Conservation (phyloP, 495 filamentous ascomycete species). For the Amniculicola lignicola region DNA sequence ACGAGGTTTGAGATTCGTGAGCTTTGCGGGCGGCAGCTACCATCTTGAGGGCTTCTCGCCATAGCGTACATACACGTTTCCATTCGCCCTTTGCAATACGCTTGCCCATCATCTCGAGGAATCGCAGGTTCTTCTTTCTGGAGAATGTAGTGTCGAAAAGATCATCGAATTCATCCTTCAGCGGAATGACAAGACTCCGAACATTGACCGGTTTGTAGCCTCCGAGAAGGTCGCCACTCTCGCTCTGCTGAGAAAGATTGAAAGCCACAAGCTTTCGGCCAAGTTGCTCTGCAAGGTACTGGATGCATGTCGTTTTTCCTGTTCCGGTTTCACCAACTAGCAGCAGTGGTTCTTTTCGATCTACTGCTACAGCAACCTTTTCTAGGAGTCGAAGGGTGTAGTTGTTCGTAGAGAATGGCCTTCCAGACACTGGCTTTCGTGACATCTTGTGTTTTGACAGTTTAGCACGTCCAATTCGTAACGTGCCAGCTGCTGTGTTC, state of each 20-base stretch:
- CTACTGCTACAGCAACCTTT: conserved; percentile 76
- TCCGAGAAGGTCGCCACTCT: conserved; percentile 86
- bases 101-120: conserved; percentile 73
- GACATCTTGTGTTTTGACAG: conserved; percentile 23
- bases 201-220: conserved; percentile 95
- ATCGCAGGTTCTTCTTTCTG: conserved; percentile 77
- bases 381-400: conserved; percentile 73
- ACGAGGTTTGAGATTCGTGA: conserved; percentile 37
- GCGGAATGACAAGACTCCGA: conserved; percentile 78
- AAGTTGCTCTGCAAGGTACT: conserved; percentile 79
- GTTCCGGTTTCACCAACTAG: conserved; percentile 98
- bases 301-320: conserved; percentile 93
- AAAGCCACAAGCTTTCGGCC: conserved; percentile 82
- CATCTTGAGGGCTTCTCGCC: conserved; percentile 84
- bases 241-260: conserved; percentile 96
- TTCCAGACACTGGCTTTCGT: conserved; percentile 43
- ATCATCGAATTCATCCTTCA: conserved; percentile 91
- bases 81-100: conserved; percentile 78
- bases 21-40: conserved; percentile 62
- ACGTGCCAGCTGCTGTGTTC: conserved; percentile 25
- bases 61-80: conserved; percentile 75
- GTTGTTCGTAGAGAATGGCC: conserved; percentile 70
- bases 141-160: conserved; percentile 85
- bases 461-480: conserved; percentile 27
- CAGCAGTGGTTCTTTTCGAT: conserved; percentile 80